A percentile compares a stretch with the other conserved stretches of the same genome.
Evolutionary conservation across 2,329 filamentous ascomycete genomes (phyloP).

Genomic region (Metarhizium brunneum): DNA sequence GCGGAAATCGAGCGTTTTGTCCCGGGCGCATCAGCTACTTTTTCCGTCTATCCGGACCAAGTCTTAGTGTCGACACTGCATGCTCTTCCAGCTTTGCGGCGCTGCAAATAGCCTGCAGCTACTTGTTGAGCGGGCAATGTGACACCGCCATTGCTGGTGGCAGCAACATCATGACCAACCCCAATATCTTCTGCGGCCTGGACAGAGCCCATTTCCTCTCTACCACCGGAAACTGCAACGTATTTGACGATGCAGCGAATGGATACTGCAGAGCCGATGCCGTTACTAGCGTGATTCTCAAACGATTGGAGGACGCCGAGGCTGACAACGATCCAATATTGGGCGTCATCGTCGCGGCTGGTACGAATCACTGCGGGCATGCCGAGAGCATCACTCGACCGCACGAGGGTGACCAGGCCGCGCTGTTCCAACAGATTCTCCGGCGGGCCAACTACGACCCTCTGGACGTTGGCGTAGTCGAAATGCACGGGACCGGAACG

Average conservation of each 20-base stretch:
- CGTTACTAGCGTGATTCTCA: conserved; percentile 65
- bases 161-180: conserved; percentile 9
- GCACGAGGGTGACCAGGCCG: conserved; percentile 66
- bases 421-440: conserved; percentile 56
- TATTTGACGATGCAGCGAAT: conserved; percentile 71
- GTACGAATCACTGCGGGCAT: conserved; percentile 75
- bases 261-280: conserved; percentile 77
- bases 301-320: conserved; percentile 69
- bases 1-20: background rate
- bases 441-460: conserved; percentile 67
- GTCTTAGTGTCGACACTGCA: conserved; percentile 64
- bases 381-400: conserved; percentile 78
- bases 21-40: conserved; percentile 44
- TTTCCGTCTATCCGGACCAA: conserved; percentile 68
- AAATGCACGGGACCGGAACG: conserved; percentile 89
- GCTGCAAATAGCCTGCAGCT: conserved; percentile 31
- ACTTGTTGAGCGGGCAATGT: conserved; percentile 5
- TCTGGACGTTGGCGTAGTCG: conserved; percentile 70
- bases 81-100: conserved; percentile 68
- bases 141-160: conserved; percentile 5
- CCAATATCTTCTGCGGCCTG: conserved; percentile 2
- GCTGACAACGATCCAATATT: conserved; percentile 68
- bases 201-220: conserved; percentile 5
- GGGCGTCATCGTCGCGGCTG: conserved; percentile 65
- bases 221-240: conserved; percentile 40